Base-by-base conservation (phyloP, 2,329 filamentous ascomycete genomes). In the Alternaria dauci region DNA sequence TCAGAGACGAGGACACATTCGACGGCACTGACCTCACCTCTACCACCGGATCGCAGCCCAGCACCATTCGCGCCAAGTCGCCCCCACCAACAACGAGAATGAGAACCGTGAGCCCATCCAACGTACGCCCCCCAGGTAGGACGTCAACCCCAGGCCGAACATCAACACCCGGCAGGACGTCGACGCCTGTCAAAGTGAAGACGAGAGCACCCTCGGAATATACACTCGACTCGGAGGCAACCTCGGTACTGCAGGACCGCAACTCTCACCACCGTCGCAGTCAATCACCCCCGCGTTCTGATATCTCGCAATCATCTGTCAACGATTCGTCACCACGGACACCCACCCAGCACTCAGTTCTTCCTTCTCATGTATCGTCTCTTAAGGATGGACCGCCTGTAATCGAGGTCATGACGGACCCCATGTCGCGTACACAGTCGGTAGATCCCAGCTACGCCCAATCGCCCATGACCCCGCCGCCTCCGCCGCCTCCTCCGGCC, bases 401-500 rank as follows among this genome's bases (percentile, higher is more conserved):
- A 23, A 77, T 81, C 64, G 73, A 84, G 77, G 75, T 84, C 79
- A 70, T 82, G 76, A 51, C 76, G 62, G 66, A 83, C 78, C 70
- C 80, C 25, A 53, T 66, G 50, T 76, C 74, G 16, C 73, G 77
- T 20, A 51, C 69, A 8, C 69, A 74, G 23, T 78, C 77, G 5
- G 69, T 72, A 26, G 75, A 78, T 43, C 66, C 78, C 8, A 72
- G 68, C 9, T 77, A 84, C 66, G 80, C 64, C 84, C 70, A 75
- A 0, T 84, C 86, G 0, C 83, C 86, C 1, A 86, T 84, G 53
- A 79, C 86, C 38, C 82, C 82, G 16, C 88, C 92, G 1, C 82
- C 82, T 8, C 88, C 92, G 1, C 93, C 93, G 0, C 93, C 92
- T 1, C 89, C 91, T 1, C 86, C 93, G 8, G 86, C 88, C 67